These are phyloP conservation scores for Coemansia sp. DNA, from an alignment of 192 early-diverging fungal species.

Conservation along the genomic window DNA sequence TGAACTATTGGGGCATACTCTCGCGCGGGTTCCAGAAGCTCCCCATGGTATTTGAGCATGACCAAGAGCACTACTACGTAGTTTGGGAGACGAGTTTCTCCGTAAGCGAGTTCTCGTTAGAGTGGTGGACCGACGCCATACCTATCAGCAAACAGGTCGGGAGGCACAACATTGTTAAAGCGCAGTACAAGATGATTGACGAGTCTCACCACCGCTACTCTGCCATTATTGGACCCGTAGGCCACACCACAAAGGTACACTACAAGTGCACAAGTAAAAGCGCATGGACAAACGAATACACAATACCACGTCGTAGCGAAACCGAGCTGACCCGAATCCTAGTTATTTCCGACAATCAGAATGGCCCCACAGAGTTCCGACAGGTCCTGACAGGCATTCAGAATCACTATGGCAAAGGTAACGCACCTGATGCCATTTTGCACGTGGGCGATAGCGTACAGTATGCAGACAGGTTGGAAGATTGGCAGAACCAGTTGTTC, in stretches of 20 bases:
- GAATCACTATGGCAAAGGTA: slow-evolving; percentile 12
- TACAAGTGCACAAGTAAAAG: slow-evolving; percentile 32
- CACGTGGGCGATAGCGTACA: slow-evolving; percentile 77
- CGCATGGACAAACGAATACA: slow-evolving; percentile 21
- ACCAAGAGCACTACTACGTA: slow-evolving; percentile 43
- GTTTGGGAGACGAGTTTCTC: slow-evolving; percentile 48
- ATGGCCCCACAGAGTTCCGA: slow-evolving; percentile 26
- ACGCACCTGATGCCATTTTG: slow-evolving; percentile 57
- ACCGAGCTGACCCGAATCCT: slow-evolving; percentile 16
- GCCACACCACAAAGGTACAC: slow-evolving; percentile 16
- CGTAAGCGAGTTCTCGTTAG: slow-evolving; percentile 16
- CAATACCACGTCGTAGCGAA: slow-evolving; percentile 16
- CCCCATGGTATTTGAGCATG: slow-evolving; percentile 50
- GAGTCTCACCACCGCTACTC: slow-evolving; percentile 38
- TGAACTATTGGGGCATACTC: slow-evolving; percentile 18
- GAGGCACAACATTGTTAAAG: slow-evolving; percentile 15
- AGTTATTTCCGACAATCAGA: slow-evolving; percentile 54
- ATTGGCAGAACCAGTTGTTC: slow-evolving; percentile 73
- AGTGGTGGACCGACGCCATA: slow-evolving; percentile 40
- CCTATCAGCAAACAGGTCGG: not conserved
- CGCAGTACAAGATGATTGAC: slow-evolving; percentile 34
- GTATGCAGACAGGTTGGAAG: slow-evolving; percentile 56
- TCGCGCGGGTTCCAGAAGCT: slow-evolving; percentile 35
- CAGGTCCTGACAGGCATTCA: slow-evolving; percentile 17
- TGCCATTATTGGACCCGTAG: slow-evolving; percentile 40